These are phyloP conservation scores for Myxozyma melibiosi DNA, from an alignment of 805 yeast species.

Conservation along the genomic window DNA sequence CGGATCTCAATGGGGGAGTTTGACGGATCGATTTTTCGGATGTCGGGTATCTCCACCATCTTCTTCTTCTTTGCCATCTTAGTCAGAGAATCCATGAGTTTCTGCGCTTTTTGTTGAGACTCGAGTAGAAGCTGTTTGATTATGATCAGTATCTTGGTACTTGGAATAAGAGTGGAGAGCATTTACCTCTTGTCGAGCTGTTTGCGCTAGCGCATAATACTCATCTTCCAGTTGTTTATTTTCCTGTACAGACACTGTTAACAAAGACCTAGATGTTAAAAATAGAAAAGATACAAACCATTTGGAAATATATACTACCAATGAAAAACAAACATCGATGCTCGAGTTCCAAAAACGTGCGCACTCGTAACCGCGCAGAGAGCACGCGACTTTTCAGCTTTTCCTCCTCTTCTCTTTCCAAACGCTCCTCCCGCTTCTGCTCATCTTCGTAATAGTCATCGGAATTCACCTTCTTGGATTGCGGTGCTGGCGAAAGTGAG, in stretches of 20 bases:
- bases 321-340: slow-evolving; percentile 79
- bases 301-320: slow-evolving; percentile 72
- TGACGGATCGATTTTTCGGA: slow-evolving; percentile 27
- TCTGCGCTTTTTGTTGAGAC: slow-evolving; percentile 27
- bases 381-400: slow-evolving; percentile 15
- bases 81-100: slow-evolving; percentile 19
- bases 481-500: too few species aligned
- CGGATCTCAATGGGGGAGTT: slow-evolving; percentile 34
- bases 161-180: neutral
- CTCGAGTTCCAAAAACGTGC: slow-evolving; percentile 59
- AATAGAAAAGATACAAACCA: slow-evolving; percentile 36
- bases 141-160: slow-evolving; percentile 43
- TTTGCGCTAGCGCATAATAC: slow-evolving; percentile 64
- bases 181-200: slow-evolving; percentile 49
- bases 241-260: slow-evolving; percentile 37
- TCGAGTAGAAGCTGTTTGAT: slow-evolving; percentile 33
- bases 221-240: slow-evolving; percentile 53
- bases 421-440: slow-evolving; percentile 27
- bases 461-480: neutral
- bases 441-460: slow-evolving; percentile 18
- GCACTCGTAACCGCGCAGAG: slow-evolving; percentile 39
- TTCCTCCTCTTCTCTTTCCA: slow-evolving; percentile 30
- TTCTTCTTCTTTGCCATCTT: slow-evolving; percentile 24
- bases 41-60: slow-evolving; percentile 35
- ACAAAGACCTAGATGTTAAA: too few species aligned